Evolutionary conservation across 2,329 filamentous ascomycete species (phyloP), one percentile per base, ranked within the genome.

Genomic region (Colletotrichum eleusines): DNA sequence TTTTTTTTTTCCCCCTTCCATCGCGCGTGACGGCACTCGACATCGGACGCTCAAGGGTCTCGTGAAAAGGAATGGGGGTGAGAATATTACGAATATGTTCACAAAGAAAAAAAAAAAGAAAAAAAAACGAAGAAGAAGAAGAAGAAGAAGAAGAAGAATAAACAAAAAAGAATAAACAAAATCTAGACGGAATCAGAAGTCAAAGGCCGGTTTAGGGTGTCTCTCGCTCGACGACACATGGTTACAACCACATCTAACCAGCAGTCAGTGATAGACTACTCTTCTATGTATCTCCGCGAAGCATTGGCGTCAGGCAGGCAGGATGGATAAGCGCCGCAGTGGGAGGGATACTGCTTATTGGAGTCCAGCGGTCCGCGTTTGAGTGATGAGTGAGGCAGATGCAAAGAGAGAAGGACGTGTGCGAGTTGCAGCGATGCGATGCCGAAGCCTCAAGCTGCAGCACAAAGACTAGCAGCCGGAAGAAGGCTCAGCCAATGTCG

Each of bases 401-500:
- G 42, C 26, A 40, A 5, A 12, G n/a, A n/a, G n/a, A 28, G 11
- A 40, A 20, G 7, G 40, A 8, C 40, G 14, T 16, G 38, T 51
- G 4, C 31, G 61, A 60, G 63, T 58, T 31, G 58, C n/a, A 48
- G 63, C 57, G n/a, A 67, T 67, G 68, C 58, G 51, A 71, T 71
- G 58, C 57, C 57, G 68, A 63, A 59, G 68, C 58, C 68, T 68
- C 58, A 23, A 44, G 64, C 64, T 53, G 61, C 54, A 48, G 44
- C 44, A 59, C 51, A 62, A 63, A 62, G 63, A 51, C 40, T 20
- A 48, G 57, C 51, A 51, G 40, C 50, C 63, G 4, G 31, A n/a
- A 67, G 58, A 64, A 63, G 63, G 64, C 35, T 68, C 68, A 23
- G 58, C 44, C 8, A 31, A 40, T 28, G 14, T 5, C n/a, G n/a